Evolutionary conservation across 2,329 filamentous ascomycete species (phyloP).

Genomic region (Trichoderma atroviride): DNA sequence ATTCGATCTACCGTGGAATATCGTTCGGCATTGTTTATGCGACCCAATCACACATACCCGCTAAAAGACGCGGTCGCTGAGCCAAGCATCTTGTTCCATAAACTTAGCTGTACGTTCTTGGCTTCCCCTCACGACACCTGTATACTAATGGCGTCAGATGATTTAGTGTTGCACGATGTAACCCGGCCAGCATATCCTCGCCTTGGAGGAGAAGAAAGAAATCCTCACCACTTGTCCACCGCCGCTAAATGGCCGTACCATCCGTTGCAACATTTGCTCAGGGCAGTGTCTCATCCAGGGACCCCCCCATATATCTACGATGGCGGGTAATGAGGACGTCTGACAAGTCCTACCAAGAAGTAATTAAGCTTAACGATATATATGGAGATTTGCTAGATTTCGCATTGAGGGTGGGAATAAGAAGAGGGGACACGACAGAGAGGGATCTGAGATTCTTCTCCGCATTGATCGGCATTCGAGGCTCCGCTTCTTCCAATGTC

Average conservation of each 20-base stretch:
- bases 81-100: not conserved
- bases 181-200: not conserved
- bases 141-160: conserved; percentile 24
- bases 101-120: not conserved
- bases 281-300: not conserved
- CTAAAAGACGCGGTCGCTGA: not conserved
- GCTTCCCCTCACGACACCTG: conserved; percentile 13
- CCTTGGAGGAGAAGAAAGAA: no score
- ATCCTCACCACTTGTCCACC: not conserved
- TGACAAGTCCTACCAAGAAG: not conserved
- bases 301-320: not conserved
- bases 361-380: conserved; percentile 15
- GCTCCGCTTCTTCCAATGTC: conserved; percentile 1
- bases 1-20: not conserved
- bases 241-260: not conserved
- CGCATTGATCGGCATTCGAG: conserved; percentile 23
- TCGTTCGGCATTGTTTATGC: conserved; percentile 1
- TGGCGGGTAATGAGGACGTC: not conserved
- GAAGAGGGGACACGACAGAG: not conserved
- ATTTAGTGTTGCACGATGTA: conserved; percentile 23
- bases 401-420: not conserved
- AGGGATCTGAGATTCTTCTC: conserved; percentile 16
- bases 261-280: not conserved
- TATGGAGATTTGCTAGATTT: conserved; percentile 13
- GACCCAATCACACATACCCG: not conserved